These are phyloP conservation scores for Auricularia cornea DNA, from an alignment of 768 basidiomycete species.

Conservation along the genomic window DNA sequence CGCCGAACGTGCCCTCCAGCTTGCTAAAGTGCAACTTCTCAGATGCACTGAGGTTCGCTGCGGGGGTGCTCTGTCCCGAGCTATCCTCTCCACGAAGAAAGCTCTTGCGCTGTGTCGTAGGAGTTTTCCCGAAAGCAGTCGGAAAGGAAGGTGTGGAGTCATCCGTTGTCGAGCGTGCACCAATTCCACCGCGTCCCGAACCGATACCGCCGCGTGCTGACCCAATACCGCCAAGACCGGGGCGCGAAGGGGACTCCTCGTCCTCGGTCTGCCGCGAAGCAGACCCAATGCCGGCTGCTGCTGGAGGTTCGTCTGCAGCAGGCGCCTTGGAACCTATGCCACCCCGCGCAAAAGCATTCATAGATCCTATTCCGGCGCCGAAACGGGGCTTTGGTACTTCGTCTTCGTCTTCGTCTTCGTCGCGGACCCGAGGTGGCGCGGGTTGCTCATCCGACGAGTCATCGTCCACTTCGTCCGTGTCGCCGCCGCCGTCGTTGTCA, in stretches of 20 bases:
- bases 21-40: conserved; percentile 82
- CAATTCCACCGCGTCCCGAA: conserved; percentile 23
- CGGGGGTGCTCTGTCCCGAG: conserved; percentile 27
- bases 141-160: conserved; percentile 17
- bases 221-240: neutral
- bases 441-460: conserved; percentile 44
- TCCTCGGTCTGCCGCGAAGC: neutral
- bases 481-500: conserved; percentile 26
- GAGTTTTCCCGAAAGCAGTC: conserved; percentile 26
- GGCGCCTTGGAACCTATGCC: conserved; percentile 11
- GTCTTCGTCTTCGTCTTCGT: conserved; percentile 39
- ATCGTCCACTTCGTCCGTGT: conserved; percentile 29
- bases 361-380: conserved; percentile 20
- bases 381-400: conserved; percentile 33
- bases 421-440: conserved; percentile 47
- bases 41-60: conserved; percentile 46
- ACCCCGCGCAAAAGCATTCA: conserved; percentile 6
- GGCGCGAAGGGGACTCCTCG: neutral
- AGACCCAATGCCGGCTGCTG: neutral
- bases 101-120: conserved; percentile 24
- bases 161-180: conserved; percentile 5
- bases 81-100: conserved; percentile 44
- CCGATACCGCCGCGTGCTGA: neutral
- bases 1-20: conserved; percentile 69
- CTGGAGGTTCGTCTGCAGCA: conserved; percentile 5